Base-by-base conservation (phyloP, 768 basidiomycete genomes). In the Amanita brunnescens region DNA sequence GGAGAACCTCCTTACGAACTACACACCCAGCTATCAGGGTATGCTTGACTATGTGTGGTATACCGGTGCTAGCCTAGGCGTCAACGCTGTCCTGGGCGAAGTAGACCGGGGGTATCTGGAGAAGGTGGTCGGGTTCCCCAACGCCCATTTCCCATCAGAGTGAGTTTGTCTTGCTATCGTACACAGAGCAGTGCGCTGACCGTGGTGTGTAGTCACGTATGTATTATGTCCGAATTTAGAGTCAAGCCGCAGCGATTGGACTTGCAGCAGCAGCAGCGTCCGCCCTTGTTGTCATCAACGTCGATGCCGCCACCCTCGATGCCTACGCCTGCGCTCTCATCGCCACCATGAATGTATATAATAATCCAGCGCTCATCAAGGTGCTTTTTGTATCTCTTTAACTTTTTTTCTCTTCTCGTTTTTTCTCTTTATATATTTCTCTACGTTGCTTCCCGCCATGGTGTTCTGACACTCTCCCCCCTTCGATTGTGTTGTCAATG, bases 141-240 rank as follows among this genome's bases (percentile, higher is more conserved):
- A 97, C 66, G 80, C 84, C 1, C 91, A 97, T 64, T 96, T 93
- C 76, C 92, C 95, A 20, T 94, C 92, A 53, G 94, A 97, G 93
- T 97, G 67, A 63, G 91, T 84, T n/a, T 13, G 55, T 23, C 23
- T 49, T 52, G 9, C 6, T 42, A 34, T 51, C 23, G 37, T 3
- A 16, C 10, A 29, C 24, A 53, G 54, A 44, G 45, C 16, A 49
- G 29, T 54, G 30, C 55, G 44, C 49, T 60, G 6, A 58, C 32
- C 21, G 49, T 49, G 55, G 6, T 39, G 29, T 4, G 8, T 60
- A 91, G 88, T 63, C 88, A 91, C 61, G 67, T 91, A 51, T 81
- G 79, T 55, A 73, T 91, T 54, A 71, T 78, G 55, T 69, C 76
- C 61, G 83, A 90, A 65, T 88, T 91, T 73, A 81, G 88, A 52